Evolutionary conservation across 371 early-diverging fungal species (phyloP).

Genomic region (Rhizopus microsporus): DNA sequence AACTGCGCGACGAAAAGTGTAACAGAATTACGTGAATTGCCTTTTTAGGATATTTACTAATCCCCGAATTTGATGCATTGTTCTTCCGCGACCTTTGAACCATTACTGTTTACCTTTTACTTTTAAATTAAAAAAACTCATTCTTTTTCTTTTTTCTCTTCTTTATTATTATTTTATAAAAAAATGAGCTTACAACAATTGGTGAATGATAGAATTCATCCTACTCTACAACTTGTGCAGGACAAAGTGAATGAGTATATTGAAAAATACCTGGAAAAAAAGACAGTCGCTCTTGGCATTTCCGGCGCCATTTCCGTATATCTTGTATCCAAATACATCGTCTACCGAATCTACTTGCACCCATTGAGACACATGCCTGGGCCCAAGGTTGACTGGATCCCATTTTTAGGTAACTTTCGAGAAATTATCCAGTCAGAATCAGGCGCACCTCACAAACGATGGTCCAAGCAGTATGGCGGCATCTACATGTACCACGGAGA

Average conservation of each 20-base stretch:
- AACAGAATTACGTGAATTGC: background rate
- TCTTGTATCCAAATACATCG: constrained; percentile 24
- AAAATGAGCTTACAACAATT: background rate
- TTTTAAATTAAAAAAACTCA: background rate
- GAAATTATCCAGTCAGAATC: constrained; percentile 55
- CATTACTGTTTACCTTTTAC: background rate
- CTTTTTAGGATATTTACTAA: background rate
- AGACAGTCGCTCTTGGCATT: constrained; percentile 11
- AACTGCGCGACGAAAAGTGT: background rate
- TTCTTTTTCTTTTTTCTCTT: background rate
- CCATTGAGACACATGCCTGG: constrained; percentile 61
- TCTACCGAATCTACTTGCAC: constrained; percentile 49
- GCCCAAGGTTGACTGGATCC: constrained; percentile 53
- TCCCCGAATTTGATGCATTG: background rate
- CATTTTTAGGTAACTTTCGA: constrained; percentile 53
- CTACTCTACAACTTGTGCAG: constrained; percentile 5
- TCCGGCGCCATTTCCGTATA: constrained; percentile 17
- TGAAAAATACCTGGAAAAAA: constrained; percentile 9
- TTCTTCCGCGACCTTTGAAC: background rate
- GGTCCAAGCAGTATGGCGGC: constrained; percentile 58
- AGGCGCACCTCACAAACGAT: constrained; percentile 50
- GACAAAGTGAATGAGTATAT: constrained; percentile 11
- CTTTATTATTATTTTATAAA: background rate
- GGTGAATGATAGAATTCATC: background rate
- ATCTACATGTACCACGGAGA: constrained; percentile 50